Evolutionary conservation across 257 asterid genomes (phyloP), one percentile per base, ranked within the genome.

Genomic region (Solanum pennellii): DNA sequence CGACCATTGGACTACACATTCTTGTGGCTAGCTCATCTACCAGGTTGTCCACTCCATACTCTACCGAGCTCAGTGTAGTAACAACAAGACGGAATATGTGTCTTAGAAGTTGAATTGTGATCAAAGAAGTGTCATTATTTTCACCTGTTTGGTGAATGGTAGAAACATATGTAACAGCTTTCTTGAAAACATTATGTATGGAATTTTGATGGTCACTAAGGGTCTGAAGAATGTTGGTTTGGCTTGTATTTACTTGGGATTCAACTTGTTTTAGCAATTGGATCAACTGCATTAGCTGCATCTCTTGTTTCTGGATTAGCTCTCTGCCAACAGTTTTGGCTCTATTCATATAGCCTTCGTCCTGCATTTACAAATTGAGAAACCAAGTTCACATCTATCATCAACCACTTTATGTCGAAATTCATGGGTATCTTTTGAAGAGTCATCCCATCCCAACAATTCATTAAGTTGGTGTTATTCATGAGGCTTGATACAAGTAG

Each of bases 1-100:
- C 90, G 45, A 91, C 94, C 98, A 95, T 93, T 83, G 98, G 98
- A 86, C 41, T 87, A 88, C 97, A 93, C 97, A 95, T 93, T 75
- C 91, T 91, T 41, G 86, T 90, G 82, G 94, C 93, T 82, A 95
- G 90, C 68, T 92, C 93, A 45, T 47, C 84, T 27, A 92, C 90
- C 92, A 95, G 60, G 87, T 90, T 93, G 87, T 90, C 95, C 86
- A 95, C 91, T 74, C 96, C 95, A 85, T 66, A 91, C 93, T 93
- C 95, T 59, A 94, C 97, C 7, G 96, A 94, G 88, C 93, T 88
- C 65, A 94, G 89, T 83, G 98, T 93, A 16, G 84, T 89, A 86
- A 91, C 92, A 21, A 95, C 89, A 29, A 89, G 94, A 88, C 89
- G 88, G 52, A 62, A 92, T 68, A 91, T 88, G 88, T 87, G 80